Base-by-base conservation (phyloP, 1,284 basidiomycete genomes). In the Cutaneotrichosporon curvatum region DNA sequence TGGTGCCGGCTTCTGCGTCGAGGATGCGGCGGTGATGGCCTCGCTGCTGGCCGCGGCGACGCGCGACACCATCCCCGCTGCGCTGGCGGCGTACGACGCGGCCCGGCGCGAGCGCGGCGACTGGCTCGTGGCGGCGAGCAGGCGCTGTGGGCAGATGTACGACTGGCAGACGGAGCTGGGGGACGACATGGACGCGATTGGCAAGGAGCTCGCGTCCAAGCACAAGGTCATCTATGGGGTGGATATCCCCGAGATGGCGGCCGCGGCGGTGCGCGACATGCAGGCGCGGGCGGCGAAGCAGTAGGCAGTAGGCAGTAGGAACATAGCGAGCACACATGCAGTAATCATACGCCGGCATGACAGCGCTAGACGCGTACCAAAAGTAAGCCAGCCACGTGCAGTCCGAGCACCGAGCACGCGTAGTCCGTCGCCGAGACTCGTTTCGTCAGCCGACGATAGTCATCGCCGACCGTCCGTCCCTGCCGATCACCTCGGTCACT, bases 1-100 rank as follows among this genome's bases (percentile, higher is more conserved):
- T 2, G 55, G 55, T 4, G 55, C 55, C 2, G 55, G 55, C 2
- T 50, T 57, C 34, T 51, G 52, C 33, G 43, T 57, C 37, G 55
- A 57, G 40, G 55, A 57, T 39, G 49, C 51, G 8, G 52, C 50
- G 3, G 44, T 52, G 3, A 30, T 57, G 30, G 45, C 44, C 3
- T 36, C 47, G 8, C 37, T 57, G 21, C 45, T 57, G 12, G 32
- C 37, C 3, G 40, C 40, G 16, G 30, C 41, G 4, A 34, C 28
- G n/a, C 16, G 18, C 2, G 36, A 16, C 9, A 40, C 18, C 14
- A 10, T 37, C 2, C 33, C 37, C 4, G 31, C 28, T 1, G 55
- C 47, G 2, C 40, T 57, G 14, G 28, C 43, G 45, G 47, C 47
- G 15, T 57, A 51, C 37, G 36, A 51, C 28, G 43, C 36, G 0